These are phyloP conservation scores for Neofusicoccum laricinum DNA, from an alignment of 2,329 filamentous ascomycete genomes.

Conservation along the genomic window DNA sequence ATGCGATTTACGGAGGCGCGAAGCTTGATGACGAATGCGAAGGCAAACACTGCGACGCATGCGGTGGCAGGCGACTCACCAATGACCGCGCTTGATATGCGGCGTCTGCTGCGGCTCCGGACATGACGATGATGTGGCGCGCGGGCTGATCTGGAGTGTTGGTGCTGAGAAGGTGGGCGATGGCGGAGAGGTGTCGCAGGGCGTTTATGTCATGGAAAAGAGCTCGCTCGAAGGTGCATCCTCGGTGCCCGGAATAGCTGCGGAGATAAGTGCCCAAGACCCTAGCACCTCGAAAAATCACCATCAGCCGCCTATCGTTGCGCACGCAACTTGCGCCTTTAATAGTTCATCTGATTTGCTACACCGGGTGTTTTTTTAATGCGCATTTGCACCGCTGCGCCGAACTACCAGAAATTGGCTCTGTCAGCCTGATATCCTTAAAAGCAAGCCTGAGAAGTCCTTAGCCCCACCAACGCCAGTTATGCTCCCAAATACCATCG, in stretches of 20 bases:
- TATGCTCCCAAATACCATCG: not conserved
- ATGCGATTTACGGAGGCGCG: not conserved
- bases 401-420: conserved; percentile 11
- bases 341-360: not conserved
- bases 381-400: conserved; percentile 6
- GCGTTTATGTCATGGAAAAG: conserved; percentile 17
- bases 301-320: not conserved
- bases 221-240: conserved; percentile 6
- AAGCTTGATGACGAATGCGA: not conserved
- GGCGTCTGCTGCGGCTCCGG: conserved; percentile 33
- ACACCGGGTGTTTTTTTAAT: not conserved
- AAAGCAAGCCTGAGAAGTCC: conserved; percentile 15
- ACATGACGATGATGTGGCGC: not conserved
- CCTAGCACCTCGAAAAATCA: not conserved
- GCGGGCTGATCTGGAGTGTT: not conserved
- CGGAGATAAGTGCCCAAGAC: not conserved
- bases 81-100: conserved; percentile 40
- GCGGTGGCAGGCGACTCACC: conserved; percentile 27
- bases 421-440: conserved; percentile 13
- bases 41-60: not conserved
- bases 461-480: conserved; percentile 9
- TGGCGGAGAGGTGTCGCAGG: conserved; percentile 7
- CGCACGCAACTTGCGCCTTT: not conserved
- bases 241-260: conserved; percentile 3
- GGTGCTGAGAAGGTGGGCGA: not conserved